Percentiles rank a stretch among this genome's conserved stretches.
Conservation (phyloP, 805 yeast genomes). For the Candida piceae region DNA sequence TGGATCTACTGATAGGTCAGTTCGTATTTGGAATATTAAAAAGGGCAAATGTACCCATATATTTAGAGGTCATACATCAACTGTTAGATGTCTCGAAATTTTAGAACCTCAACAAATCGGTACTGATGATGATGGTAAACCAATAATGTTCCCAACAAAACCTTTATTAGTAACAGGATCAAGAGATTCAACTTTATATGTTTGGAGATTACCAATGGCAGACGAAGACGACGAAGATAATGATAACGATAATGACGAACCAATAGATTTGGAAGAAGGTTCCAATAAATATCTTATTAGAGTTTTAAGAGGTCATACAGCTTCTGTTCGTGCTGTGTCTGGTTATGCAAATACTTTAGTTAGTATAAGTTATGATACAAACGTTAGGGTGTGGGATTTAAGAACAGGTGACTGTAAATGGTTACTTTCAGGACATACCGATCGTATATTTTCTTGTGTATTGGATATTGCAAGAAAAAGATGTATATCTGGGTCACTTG, state of each 20-base stretch:
- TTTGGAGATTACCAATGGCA: slow-evolving; percentile 68
- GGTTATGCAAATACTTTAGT: slow-evolving; percentile 81
- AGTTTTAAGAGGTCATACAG: slow-evolving; percentile 69
- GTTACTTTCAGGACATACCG: slow-evolving; percentile 77
- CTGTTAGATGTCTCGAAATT: slow-evolving; percentile 87
- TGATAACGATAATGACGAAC: slow-evolving; percentile 33
- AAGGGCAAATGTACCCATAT: slow-evolving; percentile 87
- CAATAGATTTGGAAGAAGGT: slow-evolving; percentile 33
- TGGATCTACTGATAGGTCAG: slow-evolving; percentile 93
- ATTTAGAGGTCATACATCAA: slow-evolving; percentile 86
- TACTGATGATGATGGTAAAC: slow-evolving; percentile 51
- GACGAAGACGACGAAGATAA: slow-evolving; percentile 32
- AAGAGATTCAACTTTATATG: slow-evolving; percentile 74
- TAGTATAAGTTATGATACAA: slow-evolving; percentile 87
- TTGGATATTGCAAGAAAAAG: slow-evolving; percentile 70
- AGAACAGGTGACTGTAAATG: slow-evolving; percentile 66
- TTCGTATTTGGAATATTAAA: slow-evolving; percentile 86
- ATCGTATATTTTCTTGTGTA: slow-evolving; percentile 84
- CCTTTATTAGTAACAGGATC: slow-evolving; percentile 82
- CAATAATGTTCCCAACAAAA: slow-evolving; percentile 49
- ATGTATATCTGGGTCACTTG: slow-evolving; percentile 90
- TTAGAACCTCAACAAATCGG: slow-evolving; percentile 64
- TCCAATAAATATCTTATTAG: slow-evolving; percentile 63
- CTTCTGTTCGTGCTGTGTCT: slow-evolving; percentile 79
- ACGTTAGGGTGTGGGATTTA: slow-evolving; percentile 90